A percentile compares a stretch with the other conserved stretches of the same genome.
Evolutionary conservation across 2,329 filamentous ascomycete genomes (phyloP).

Genomic region (Paraphaeosphaeria minitans): DNA sequence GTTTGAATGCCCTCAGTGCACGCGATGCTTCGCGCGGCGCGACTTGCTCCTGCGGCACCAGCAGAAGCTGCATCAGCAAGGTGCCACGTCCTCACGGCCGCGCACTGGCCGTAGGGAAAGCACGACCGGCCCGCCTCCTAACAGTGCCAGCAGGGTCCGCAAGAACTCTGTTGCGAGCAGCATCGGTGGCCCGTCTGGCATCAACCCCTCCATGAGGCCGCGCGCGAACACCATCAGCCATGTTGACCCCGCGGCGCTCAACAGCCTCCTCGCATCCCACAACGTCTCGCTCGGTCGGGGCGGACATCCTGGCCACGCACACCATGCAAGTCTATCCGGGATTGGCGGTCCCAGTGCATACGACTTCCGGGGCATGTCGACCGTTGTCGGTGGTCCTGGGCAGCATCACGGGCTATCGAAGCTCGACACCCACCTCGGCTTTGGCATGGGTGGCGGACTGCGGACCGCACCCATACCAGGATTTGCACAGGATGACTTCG

Average conservation of each 20-base stretch:
- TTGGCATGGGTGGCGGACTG: slow-evolving; percentile 71
- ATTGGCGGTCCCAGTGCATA: slow-evolving; percentile 62
- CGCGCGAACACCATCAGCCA: slow-evolving; percentile 96
- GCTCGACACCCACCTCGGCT: slow-evolving; percentile 77
- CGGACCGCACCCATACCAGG: slow-evolving; percentile 73
- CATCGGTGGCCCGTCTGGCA: slow-evolving; percentile 54
- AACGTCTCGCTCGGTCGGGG: slow-evolving; percentile 57
- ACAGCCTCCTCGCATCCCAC: slow-evolving; percentile 66
- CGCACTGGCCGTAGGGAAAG: slow-evolving; percentile 86
- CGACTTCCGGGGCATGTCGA: slow-evolving; percentile 75
- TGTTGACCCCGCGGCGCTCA: slow-evolving; percentile 77
- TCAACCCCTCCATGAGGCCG: slow-evolving; percentile 72
- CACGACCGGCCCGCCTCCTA: slow-evolving; percentile 72
- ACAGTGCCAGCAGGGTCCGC: slow-evolving; percentile 74
- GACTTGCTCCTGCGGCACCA: slow-evolving; percentile 93
- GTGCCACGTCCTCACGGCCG: slow-evolving; percentile 83
- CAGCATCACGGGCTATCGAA: slow-evolving; percentile 74
- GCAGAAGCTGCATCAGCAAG: slow-evolving; percentile 96
- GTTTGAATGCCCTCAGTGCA: slow-evolving; percentile 94
- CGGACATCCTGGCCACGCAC: slow-evolving; percentile 62
- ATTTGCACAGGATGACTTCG: slow-evolving; percentile 63
- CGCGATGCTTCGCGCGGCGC: slow-evolving; percentile 90
- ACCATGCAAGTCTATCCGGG: slow-evolving; percentile 76
- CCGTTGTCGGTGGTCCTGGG: slow-evolving; percentile 68
- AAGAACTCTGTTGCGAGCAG: slow-evolving; percentile 86